These are phyloP conservation scores for Penicillium goetzii DNA, from an alignment of 495 filamentous ascomycete species.

Conservation along the genomic window DNA sequence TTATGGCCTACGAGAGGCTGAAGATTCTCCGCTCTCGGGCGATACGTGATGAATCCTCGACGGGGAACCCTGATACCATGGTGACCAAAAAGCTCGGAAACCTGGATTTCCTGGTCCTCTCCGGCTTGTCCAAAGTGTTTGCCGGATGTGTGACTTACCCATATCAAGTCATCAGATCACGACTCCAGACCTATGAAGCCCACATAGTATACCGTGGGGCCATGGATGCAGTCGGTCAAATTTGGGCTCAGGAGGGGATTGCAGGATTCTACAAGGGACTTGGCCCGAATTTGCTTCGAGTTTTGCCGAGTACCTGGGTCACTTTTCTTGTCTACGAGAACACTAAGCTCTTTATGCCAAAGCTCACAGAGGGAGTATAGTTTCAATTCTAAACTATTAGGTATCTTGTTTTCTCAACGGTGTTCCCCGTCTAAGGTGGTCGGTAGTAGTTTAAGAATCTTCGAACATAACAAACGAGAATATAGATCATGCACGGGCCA, in stretches of 20 bases:
- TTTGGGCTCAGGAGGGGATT: conserved; percentile 78
- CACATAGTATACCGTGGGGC: conserved; percentile 64
- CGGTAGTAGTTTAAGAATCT: neutral
- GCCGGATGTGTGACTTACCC: conserved; percentile 90
- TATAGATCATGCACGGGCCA: too few relatives aligned
- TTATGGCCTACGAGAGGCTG: conserved; percentile 90
- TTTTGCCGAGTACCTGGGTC: conserved; percentile 92
- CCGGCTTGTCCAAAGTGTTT: conserved; percentile 81
- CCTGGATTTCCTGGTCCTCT: conserved; percentile 75
- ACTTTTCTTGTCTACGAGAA: conserved; percentile 99
- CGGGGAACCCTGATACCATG: conserved; percentile 11
- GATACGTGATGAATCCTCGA: neutral
- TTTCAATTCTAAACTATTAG: too few relatives aligned
- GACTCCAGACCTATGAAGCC: conserved; percentile 87
- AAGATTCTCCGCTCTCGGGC: conserved; percentile 59
- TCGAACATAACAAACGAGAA: too few relatives aligned
- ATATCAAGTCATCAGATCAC: conserved; percentile 85
- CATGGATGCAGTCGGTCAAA: conserved; percentile 68
- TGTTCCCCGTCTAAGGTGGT: neutral
- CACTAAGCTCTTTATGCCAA: conserved; percentile 57
- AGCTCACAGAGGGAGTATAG: conserved; percentile 8
- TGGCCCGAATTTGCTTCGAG: conserved; percentile 82
- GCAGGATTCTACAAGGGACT: conserved; percentile 92
- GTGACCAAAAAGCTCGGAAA: conserved; percentile 59
- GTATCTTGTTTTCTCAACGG: neutral